phyloP scores from a whole-genome alignment of 2,329 filamentous ascomycete genomes.

The Sclerotinia spermophila region DNA sequence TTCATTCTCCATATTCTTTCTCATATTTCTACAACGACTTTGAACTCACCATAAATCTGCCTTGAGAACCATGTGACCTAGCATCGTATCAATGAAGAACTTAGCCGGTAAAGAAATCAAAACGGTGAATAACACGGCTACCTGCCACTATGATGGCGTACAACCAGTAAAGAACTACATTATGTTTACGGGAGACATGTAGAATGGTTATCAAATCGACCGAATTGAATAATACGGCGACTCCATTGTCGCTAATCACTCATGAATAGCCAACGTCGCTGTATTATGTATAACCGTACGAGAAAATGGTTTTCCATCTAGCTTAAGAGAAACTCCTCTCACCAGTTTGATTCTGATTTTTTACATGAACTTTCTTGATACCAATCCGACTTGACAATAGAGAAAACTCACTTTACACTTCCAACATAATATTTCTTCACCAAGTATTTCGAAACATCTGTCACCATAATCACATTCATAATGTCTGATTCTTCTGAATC shows the following conservation, averaged over 20 bases:
- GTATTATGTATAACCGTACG: background rate
- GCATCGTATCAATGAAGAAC: background rate
- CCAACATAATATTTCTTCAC: background rate
- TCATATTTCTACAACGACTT: too few species aligned
- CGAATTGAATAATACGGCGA: background rate
- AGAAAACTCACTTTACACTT: background rate
- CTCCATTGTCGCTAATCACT: background rate
- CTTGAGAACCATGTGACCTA: too few species aligned
- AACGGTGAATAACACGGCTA: background rate
- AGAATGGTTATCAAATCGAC: background rate
- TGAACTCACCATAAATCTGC: too few species aligned
- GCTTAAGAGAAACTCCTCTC: background rate
- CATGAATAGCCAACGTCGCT: background rate
- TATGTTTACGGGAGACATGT: rapidly evolving
- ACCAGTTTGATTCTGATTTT: background rate
- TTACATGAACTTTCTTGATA: background rate
- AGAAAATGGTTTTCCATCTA: background rate
- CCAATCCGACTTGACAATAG: background rate
- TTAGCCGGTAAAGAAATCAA: rapidly evolving
- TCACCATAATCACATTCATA: too few species aligned
- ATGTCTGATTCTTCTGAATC: background rate
- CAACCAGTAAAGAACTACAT: background rate
- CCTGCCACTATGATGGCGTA: background rate
- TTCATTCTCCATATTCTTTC: background rate
- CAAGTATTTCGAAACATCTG: too few species aligned